Conservation (phyloP, 1,284 basidiomycete genomes). For the Tylopilus sp. region DNA sequence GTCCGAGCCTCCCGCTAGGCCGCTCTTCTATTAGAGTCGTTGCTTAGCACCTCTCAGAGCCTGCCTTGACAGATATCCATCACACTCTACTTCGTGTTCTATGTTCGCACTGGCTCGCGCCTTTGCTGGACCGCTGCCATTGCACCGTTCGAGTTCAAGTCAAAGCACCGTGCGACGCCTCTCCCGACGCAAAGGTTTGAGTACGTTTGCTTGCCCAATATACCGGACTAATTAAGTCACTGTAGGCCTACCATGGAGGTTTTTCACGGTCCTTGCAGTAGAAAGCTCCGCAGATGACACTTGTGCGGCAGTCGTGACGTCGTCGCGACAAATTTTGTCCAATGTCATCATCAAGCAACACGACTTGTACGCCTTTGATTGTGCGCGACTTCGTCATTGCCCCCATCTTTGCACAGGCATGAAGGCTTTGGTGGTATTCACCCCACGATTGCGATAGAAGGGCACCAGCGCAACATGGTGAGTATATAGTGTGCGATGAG, state of each 20-base stretch:
- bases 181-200: conserved; percentile 1
- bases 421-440: conserved; percentile 79
- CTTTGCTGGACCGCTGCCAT: not conserved
- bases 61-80: not conserved
- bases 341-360: conserved; percentile 11
- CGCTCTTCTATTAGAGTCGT: too few relatives aligned
- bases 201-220: not conserved
- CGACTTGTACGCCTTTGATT: not conserved
- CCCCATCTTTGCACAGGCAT: conserved; percentile 43
- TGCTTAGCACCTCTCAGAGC: too few relatives aligned
- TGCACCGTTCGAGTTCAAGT: not conserved
- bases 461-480: conserved; percentile 71
- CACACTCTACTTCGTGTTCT: not conserved
- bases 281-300: conserved; percentile 13
- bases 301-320: conserved; percentile 9
- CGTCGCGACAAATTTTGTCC: conserved; percentile 7
- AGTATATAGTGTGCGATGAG: not conserved
- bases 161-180: not conserved
- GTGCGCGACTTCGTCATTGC: not conserved
- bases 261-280: conserved; percentile 7
- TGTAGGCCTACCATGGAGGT: not conserved
- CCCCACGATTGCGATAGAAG: conserved; percentile 69
- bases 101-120: not conserved
- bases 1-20: not conserved
- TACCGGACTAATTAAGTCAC: not conserved